Conservation (phyloP, 225 moss, liverwort and hornwort species). For the Takakia lepidozioides region DNA sequence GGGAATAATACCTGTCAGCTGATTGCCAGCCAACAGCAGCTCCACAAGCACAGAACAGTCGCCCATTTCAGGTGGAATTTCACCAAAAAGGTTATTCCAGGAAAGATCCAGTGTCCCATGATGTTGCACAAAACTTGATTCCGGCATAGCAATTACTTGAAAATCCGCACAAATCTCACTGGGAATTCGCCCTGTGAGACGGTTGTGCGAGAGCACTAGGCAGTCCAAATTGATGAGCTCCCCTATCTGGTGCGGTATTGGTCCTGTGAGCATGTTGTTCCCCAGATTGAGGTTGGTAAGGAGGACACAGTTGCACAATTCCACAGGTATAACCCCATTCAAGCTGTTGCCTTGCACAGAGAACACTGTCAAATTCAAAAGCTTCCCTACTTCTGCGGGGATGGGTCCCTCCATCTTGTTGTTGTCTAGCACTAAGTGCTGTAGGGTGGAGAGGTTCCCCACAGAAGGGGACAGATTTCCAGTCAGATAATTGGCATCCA, state of each 20-base stretch:
- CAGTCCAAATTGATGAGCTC: slow-evolving; percentile 74
- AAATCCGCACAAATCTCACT: slow-evolving; percentile 50
- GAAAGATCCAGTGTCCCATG: slow-evolving; percentile 44
- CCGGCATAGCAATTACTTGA: slow-evolving; percentile 25
- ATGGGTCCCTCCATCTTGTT: slow-evolving; percentile 39
- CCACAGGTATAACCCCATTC: slow-evolving; percentile 44
- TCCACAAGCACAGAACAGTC: slow-evolving; percentile 35
- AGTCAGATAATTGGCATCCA: slow-evolving; percentile 37
- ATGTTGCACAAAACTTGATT: slow-evolving; percentile 49
- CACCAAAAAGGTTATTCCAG: slow-evolving; percentile 26
- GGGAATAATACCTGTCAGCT: slow-evolving; percentile 29
- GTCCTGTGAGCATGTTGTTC: slow-evolving; percentile 54
- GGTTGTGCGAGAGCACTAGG: slow-evolving; percentile 60
- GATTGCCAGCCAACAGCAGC: slow-evolving; percentile 26
- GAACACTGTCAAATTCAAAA: slow-evolving; percentile 43
- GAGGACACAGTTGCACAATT: slow-evolving; percentile 62
- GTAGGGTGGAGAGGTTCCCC: slow-evolving; percentile 20
- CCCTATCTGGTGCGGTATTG: slow-evolving; percentile 61
- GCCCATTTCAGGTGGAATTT: slow-evolving; percentile 34
- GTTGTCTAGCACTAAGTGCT: slow-evolving; percentile 32
- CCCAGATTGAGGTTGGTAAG: slow-evolving; percentile 79
- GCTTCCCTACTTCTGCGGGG: slow-evolving; percentile 30
- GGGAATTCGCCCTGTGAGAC: slow-evolving; percentile 62
- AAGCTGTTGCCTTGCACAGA: slow-evolving; percentile 60
- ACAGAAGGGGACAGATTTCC: slow-evolving; percentile 30